These are phyloP conservation scores for Trichothecium roseum DNA, from an alignment of 2,329 filamentous ascomycete species.

Conservation along the genomic window DNA sequence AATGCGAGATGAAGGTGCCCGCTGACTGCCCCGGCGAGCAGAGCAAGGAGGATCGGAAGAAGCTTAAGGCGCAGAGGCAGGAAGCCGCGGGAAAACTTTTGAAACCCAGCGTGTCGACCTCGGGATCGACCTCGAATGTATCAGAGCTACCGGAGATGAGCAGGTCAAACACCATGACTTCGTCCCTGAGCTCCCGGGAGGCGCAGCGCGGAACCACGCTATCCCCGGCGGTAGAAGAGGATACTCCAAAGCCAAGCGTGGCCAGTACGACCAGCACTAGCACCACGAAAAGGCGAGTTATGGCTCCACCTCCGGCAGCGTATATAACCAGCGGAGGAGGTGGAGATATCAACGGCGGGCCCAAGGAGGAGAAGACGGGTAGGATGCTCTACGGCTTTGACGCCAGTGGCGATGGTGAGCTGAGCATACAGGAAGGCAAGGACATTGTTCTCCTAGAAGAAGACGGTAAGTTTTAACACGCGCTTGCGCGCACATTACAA, in stretches of 20 bases:
- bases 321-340: conserved; percentile 61
- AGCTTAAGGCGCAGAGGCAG: conserved; percentile 78
- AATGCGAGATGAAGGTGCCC: conserved; percentile 98
- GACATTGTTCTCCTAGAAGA: conserved; percentile 72
- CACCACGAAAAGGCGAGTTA: conserved; percentile 51
- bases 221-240: conserved; percentile 39
- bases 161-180: conserved; percentile 71
- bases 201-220: conserved; percentile 38
- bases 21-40: conserved; percentile 92
- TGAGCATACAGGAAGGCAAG: conserved; percentile 68
- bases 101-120: conserved; percentile 29
- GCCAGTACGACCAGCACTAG: conserved; percentile 15
- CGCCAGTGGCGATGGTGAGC: conserved; percentile 68
- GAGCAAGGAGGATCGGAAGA: conserved; percentile 91
- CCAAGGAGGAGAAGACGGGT: conserved; percentile 47
- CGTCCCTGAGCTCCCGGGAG: conserved; percentile 67
- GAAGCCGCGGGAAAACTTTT: conserved; percentile 58
- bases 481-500: neutral
- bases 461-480: conserved; percentile 57
- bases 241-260: conserved; percentile 17
- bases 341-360: conserved; percentile 34
- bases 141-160: conserved; percentile 59
- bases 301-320: conserved; percentile 76
- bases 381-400: conserved; percentile 90
- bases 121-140: conserved; percentile 25